Base-by-base conservation (phyloP, 306 rosid genomes). In the Carpinus fangiana region DNA sequence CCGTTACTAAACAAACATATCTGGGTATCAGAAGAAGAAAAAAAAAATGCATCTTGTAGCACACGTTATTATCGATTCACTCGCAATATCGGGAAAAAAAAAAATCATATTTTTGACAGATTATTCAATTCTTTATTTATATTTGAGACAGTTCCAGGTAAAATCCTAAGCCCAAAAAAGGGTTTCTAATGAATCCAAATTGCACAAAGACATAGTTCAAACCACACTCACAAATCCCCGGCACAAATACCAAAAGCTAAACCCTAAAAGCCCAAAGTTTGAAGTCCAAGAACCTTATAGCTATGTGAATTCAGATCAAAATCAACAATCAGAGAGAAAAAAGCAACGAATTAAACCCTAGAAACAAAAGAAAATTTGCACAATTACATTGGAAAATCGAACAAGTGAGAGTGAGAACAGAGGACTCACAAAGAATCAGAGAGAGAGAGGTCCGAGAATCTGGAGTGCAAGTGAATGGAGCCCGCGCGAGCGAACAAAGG, bases 371-470 rank as follows among this genome's bases (percentile, higher is more conserved):
- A 41, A 9, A 38, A 67, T 38, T 11, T 18, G 4, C 12, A 17
- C 28, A n/a, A 20, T 41, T 31, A 26, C 17, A 31, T 18, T 14
- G n/a, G n/a, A 4, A 13, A n/a, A n/a, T 67, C 47, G 51, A 41
- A 66, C 26, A 65, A 65, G 18, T 12, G 12, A 38, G 70, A 64
- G n/a, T 34, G 46, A 7, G 70, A 65, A 65, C 18, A 38, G 23
- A 65, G 31, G 50, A 67, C 72, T 67, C 50, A 67, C 72, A 21
- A 18, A 45, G 20, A 67, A 41, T 67, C 72, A 17, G 26, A 67
- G 51, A 38, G 50, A 66, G 46, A 17, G 70, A 17, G 72, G 51
- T 41, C 18, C 6, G 10, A 43, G 41, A 67, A 47, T 47, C 72
- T 67, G 38, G 10, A 18, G 26, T 1, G 51, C 31, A 18, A 41